Base-by-base conservation (phyloP, 139 green algal species). In the Micromonas commoda region DNA sequence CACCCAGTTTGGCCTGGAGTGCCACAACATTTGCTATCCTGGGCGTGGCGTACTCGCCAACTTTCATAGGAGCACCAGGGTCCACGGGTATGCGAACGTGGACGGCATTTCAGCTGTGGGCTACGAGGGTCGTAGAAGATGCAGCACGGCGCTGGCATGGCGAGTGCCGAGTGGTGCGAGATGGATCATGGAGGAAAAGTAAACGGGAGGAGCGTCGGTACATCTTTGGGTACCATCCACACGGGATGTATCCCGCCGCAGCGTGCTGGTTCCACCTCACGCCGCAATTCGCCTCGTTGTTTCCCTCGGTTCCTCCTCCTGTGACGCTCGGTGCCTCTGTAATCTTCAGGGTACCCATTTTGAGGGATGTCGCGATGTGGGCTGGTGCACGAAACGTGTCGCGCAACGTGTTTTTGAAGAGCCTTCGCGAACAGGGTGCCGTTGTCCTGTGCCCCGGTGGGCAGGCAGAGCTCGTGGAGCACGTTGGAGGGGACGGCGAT, bases 321-420 rank as follows among this genome's bases (percentile, higher is more conserved):
- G 64, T 67, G 1, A 77, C 86, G 9, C 35, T 65, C 24, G 73
- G 83, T 4, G 73, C 64, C 5, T 77, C 81, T 19, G 66, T 64
- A 28, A 53, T 82, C 23, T 52, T 85, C 60, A 77, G 83, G 51
- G 23, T 83, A 26, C 82, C 82, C 2, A 29, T 86, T 19, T 45
- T 86, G 60, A 69, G 82, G 24, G 81, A 86, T 19, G 9, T 86
- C 19, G 21, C 65, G 35, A 73, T 76, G 54, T 85, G 73, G 80
- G 45, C 37, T 9, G 82, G 82, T 9, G 52, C 34, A n/a, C 20
- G 52, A 0, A 33, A 28, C 9, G 81, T 79, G 6, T 73, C 66
- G 31, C 26, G 32, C 2, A 57, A 51, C 26, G 1, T 13, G 19
- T 73, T 73, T 33, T 26, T 51, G 2, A 45, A 81, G 6, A 60